phyloP scores from a whole-genome alignment of 805 yeast species.

The Cyberlindnera subsufficiens region DNA sequence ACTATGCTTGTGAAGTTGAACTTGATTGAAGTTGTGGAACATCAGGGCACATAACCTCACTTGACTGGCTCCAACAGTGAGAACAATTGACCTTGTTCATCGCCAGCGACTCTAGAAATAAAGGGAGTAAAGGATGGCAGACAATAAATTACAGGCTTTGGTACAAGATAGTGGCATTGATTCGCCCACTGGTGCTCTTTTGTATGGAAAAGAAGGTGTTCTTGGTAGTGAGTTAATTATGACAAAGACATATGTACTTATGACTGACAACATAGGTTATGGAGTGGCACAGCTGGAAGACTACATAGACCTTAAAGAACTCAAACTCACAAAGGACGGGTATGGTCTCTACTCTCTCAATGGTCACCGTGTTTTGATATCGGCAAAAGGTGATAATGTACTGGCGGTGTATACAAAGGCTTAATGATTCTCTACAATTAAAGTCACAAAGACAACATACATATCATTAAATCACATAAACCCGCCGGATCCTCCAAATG shows the following conservation, averaged over 20 bases:
- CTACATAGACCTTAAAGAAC: constrained; percentile 7
- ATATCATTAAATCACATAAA: constrained; percentile 2
- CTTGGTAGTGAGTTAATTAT: constrained; percentile 9
- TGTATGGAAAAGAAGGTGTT: constrained; percentile 14
- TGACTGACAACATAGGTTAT: constrained; percentile 4
- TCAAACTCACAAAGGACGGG: constrained; percentile 14
- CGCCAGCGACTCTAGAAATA: neutral
- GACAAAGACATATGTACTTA: neutral
- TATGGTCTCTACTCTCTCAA: constrained; percentile 11
- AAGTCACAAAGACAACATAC: neutral
- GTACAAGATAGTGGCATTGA: constrained; percentile 11
- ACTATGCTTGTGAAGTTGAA: too few relatives aligned
- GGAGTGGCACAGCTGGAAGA: constrained; percentile 10
- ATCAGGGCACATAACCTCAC: too few relatives aligned
- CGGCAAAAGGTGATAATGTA: constrained; percentile 7
- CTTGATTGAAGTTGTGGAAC: too few relatives aligned
- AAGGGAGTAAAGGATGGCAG: neutral
- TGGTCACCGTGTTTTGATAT: constrained; percentile 7
- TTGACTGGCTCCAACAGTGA: too few relatives aligned
- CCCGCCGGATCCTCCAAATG: constrained; percentile 3
- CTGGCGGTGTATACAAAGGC: constrained; percentile 12
- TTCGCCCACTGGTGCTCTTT: constrained; percentile 10
- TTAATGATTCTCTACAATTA: neutral
- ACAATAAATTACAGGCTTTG: constrained; percentile 2
- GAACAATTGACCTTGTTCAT: too few relatives aligned